A percentile compares a stretch with the other conserved stretches of the same genome.
Evolutionary conservation across 192 early-diverging fungal genomes (phyloP).

Genomic region (Mortierella alpina): DNA sequence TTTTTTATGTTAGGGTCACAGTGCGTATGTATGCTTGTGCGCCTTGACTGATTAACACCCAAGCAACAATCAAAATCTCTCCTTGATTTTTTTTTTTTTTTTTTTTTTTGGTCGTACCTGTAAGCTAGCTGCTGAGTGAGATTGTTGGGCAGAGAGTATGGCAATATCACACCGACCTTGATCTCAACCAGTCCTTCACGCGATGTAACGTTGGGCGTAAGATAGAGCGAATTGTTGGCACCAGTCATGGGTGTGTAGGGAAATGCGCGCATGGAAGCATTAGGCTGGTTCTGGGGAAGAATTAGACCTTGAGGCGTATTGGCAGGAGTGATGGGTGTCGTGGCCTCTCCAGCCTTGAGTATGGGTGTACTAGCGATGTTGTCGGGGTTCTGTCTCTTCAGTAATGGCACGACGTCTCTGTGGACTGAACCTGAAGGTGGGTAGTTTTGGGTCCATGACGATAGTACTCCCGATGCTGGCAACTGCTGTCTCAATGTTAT

Average conservation of each 20-base stretch:
- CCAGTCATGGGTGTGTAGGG: constrained; percentile 38
- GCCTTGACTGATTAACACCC: background rate
- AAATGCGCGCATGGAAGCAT: constrained; percentile 21
- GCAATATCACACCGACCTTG: constrained; percentile 30
- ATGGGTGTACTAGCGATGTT: too few species aligned
- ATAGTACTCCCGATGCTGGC: too few species aligned
- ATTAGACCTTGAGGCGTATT: background rate
- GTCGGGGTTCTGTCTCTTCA: too few species aligned
- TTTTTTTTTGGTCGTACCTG: constrained; percentile 26
- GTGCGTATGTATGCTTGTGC: background rate
- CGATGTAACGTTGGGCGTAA: constrained; percentile 28
- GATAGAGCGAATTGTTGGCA: constrained; percentile 30
- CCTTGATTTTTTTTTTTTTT: background rate
- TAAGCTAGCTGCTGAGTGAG: constrained; percentile 38
- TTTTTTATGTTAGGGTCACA: background rate
- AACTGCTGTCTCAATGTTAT: too few species aligned
- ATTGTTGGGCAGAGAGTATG: constrained; percentile 42
- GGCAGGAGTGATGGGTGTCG: background rate
- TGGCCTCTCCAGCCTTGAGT: background rate
- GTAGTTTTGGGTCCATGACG: too few species aligned
- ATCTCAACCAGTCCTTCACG: constrained; percentile 29
- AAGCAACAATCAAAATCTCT: background rate
- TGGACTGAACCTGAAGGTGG: too few species aligned
- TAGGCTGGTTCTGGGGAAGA: constrained; percentile 41
- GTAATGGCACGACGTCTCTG: too few species aligned